phyloP scores from a whole-genome alignment of 2,329 filamentous ascomycete genomes.

The Aureobasidium musti region DNA sequence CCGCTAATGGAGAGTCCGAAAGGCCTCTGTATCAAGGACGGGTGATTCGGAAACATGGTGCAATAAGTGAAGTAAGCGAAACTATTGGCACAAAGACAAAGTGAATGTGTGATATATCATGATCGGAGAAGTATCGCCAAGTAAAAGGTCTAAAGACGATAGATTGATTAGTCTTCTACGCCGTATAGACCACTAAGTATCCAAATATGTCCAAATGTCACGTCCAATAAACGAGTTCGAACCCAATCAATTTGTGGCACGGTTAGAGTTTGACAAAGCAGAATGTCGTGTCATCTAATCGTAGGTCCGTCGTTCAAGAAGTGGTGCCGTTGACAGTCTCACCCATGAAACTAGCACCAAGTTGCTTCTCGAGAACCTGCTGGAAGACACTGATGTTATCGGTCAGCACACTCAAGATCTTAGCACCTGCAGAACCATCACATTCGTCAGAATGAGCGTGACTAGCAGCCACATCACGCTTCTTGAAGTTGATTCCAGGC shows the following conservation, averaged over 20 bases:
- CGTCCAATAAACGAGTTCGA: neutral
- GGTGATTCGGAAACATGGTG: too few relatives aligned
- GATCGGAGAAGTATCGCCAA: neutral
- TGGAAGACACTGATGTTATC: neutral
- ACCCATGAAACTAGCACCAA: constrained; percentile 22
- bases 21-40: too few relatives aligned
- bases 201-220: neutral
- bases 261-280: neutral
- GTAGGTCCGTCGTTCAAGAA: neutral
- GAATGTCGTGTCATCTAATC: too few relatives aligned
- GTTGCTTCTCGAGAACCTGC: constrained; percentile 1
- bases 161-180: neutral
- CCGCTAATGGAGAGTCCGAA: too few relatives aligned
- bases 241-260: neutral
- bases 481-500: constrained; percentile 26
- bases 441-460: constrained; percentile 3
- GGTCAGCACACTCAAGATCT: constrained; percentile 8
- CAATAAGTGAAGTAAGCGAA: too few relatives aligned
- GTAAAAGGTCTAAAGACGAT: neutral
- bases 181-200: neutral
- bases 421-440: constrained; percentile 22
- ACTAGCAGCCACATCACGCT: constrained; percentile 4
- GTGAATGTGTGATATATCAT: neutral
- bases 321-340: constrained; percentile 8
- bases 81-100: neutral